Conservation (phyloP, 2,329 filamentous ascomycete genomes). For the Apiospora sp. region DNA sequence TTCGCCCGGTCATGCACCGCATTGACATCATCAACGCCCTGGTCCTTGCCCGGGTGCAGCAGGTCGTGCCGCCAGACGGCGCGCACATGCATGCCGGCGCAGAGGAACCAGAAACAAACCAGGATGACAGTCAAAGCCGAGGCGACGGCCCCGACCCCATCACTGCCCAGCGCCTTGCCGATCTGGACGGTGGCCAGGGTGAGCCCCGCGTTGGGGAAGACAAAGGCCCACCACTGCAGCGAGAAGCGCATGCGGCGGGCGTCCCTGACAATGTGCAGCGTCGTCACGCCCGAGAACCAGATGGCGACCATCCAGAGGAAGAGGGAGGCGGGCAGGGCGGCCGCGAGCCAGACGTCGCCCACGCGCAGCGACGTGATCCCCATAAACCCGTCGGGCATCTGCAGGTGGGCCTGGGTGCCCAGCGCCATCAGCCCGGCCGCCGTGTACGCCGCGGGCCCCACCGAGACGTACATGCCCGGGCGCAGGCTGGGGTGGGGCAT, state of each 20-base stretch:
- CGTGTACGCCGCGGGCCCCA: constrained; percentile 62
- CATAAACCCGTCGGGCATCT: constrained; percentile 34
- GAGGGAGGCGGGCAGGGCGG: constrained; percentile 54
- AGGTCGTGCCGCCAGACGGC: constrained; percentile 55
- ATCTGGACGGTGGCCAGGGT: constrained; percentile 62
- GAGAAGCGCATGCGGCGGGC: constrained; percentile 54
- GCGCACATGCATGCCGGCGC: constrained; percentile 50
- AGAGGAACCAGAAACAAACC: constrained; percentile 58
- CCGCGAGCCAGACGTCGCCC: constrained; percentile 49
- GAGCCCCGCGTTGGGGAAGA: constrained; percentile 66
- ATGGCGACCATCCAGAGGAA: constrained; percentile 62
- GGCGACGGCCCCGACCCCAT: constrained; percentile 54
- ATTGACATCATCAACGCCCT: constrained; percentile 52
- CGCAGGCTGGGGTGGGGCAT: constrained; percentile 55
- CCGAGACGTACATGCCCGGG: constrained; percentile 63
- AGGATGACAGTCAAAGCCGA: constrained; percentile 59
- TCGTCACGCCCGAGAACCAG: constrained; percentile 59
- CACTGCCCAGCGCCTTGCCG: constrained; percentile 54
- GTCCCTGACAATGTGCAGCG: constrained; percentile 47
- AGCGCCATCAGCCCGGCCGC: constrained; percentile 52
- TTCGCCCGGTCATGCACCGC: constrained; percentile 11
- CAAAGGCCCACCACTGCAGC: constrained; percentile 63
- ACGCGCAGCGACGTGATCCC: constrained; percentile 37
- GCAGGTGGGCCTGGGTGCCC: constrained; percentile 41
- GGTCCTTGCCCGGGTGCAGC: constrained; percentile 60